Evolutionary conservation across 805 yeast species (phyloP).

Genomic region (Candida ficus): DNA sequence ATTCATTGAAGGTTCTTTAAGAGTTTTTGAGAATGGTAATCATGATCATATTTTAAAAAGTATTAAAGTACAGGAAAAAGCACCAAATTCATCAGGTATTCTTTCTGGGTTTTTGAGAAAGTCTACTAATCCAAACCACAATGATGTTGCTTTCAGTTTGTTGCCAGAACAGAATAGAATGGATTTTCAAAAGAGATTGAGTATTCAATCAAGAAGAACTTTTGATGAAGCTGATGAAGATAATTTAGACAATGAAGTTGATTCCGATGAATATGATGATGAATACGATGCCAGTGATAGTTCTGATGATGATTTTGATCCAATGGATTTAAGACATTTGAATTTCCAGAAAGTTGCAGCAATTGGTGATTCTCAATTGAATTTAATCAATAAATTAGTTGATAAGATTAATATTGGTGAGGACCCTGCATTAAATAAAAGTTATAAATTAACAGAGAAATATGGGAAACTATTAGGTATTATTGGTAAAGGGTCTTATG

Average conservation of each 20-base stretch:
- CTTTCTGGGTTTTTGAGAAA: constrained; percentile 21
- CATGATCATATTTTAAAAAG: constrained; percentile 23
- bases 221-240: constrained; percentile 17
- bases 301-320: constrained; percentile 2
- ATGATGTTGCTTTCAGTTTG: constrained; percentile 23
- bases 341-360: constrained; percentile 29
- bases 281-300: constrained; percentile 7
- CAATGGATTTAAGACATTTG: background rate
- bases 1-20: constrained; percentile 12
- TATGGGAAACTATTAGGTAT: constrained; percentile 50
- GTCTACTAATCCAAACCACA: constrained; percentile 8
- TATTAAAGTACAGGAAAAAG: constrained; percentile 21
- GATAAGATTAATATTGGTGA: constrained; percentile 39
- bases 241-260: constrained; percentile 6
- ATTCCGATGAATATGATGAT: constrained; percentile 6
- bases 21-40: constrained; percentile 19
- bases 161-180: constrained; percentile 25
- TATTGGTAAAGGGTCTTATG: constrained; percentile 96
- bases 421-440: constrained; percentile 18
- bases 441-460: constrained; percentile 35
- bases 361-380: constrained; percentile 45
- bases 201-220: constrained; percentile 23
- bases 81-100: constrained; percentile 16
- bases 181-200: constrained; percentile 24
- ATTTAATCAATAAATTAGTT: constrained; percentile 41